phyloP scores from a whole-genome alignment of 495 filamentous ascomycete species.

The Amniculicola lignicola region DNA sequence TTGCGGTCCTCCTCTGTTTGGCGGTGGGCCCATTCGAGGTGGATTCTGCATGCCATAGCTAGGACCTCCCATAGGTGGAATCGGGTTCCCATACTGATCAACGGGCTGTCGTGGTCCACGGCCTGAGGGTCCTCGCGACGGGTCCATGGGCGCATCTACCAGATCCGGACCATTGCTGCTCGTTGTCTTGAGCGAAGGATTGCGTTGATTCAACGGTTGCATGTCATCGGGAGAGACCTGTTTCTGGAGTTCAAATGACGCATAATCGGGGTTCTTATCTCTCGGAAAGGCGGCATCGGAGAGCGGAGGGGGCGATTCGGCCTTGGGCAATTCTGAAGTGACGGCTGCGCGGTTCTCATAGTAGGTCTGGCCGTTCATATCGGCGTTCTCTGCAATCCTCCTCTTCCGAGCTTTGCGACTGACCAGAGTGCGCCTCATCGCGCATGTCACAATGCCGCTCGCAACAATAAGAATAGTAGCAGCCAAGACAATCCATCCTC shows the following conservation, averaged over 20 bases:
- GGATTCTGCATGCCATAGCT: conserved; percentile 29
- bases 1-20: conserved; percentile 46
- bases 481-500: conserved; percentile 89
- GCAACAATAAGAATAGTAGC: conserved; percentile 83
- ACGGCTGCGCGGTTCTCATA: conserved; percentile 69
- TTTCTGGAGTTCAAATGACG: conserved; percentile 65
- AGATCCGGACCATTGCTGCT: conserved; percentile 28
- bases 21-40: conserved; percentile 37
- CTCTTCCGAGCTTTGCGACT: conserved; percentile 87
- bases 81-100: conserved; percentile 69
- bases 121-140: conserved; percentile 24
- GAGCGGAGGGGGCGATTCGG: conserved; percentile 50
- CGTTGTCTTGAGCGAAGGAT: conserved; percentile 41
- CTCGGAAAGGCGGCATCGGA: conserved; percentile 38
- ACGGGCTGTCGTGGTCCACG: conserved; percentile 43
- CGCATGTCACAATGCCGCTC: conserved; percentile 83
- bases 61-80: conserved; percentile 49
- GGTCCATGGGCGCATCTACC: conserved; percentile 14
- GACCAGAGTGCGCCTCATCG: conserved; percentile 94
- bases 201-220: conserved; percentile 72
- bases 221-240: conserved; percentile 71
- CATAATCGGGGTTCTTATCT: conserved; percentile 69
- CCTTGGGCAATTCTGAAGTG: conserved; percentile 45
- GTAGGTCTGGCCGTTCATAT: conserved; percentile 92
- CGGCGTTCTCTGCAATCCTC: conserved; percentile 85